Evolutionary conservation across 2,329 filamentous ascomycete genomes (phyloP).

Genomic region (Cercospora sojina): DNA sequence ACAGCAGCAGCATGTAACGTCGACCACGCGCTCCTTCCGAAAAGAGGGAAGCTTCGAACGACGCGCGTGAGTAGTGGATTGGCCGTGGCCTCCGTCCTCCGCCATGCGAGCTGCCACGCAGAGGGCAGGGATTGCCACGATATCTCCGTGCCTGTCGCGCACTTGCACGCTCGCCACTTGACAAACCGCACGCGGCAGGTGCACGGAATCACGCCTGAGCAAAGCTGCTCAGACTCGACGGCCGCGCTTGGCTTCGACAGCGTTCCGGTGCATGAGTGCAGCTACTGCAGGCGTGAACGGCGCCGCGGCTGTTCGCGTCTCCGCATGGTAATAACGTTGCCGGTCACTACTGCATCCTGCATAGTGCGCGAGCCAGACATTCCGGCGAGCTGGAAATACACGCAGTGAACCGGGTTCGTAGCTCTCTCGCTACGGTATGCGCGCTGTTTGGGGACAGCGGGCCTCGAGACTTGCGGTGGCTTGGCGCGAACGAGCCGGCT

Average conservation of each 20-base stretch:
- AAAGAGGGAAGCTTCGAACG: constrained; percentile 9
- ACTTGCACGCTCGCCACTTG: background rate
- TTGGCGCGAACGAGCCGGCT: background rate
- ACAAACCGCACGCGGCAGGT: background rate
- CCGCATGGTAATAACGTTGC: background rate
- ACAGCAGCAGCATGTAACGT: constrained; percentile 7
- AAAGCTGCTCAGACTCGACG: background rate
- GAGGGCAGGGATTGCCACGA: constrained; percentile 4
- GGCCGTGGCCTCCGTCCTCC: background rate
- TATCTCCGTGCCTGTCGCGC: background rate
- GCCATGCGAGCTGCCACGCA: constrained; percentile 10
- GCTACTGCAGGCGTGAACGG: background rate
- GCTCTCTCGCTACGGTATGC: background rate
- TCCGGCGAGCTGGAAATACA: background rate
- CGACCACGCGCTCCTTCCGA: constrained; percentile 14
- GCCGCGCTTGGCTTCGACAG: background rate
- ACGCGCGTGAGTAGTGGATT: background rate
- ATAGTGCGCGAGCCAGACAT: background rate
- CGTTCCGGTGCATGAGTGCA: background rate
- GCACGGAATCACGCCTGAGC: background rate
- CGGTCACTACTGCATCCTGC: constrained; percentile 11
- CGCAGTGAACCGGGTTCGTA: background rate
- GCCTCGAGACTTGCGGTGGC: background rate
- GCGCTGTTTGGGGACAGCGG: background rate
- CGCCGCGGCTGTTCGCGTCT: constrained; percentile 1